Percentiles rank a stretch among this genome's conserved stretches.
These are phyloP conservation scores for Geum urbanum DNA, from an alignment of 306 rosid genomes.

Conservation along the genomic window DNA sequence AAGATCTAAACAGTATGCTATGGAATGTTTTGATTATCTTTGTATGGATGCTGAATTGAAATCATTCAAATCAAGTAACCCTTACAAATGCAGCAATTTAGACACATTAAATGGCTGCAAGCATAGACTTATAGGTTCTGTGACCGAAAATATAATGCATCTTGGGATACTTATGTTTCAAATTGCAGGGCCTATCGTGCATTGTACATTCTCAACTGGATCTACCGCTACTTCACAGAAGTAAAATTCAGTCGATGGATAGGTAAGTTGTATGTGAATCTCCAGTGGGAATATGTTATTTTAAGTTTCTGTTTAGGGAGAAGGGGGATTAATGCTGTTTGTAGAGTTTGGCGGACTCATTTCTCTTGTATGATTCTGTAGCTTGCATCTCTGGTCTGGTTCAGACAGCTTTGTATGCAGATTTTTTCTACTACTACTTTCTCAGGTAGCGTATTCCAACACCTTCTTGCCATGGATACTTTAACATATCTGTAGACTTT, in stretches of 20 bases:
- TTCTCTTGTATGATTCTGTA: conserved; percentile 31
- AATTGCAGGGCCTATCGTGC: conserved; percentile 89
- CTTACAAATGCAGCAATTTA: background rate
- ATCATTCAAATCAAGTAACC: background rate
- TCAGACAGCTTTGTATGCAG: conserved; percentile 92
- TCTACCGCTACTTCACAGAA: conserved; percentile 88
- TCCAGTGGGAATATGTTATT: conserved; percentile 1
- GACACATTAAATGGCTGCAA: background rate
- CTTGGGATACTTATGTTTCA: conserved; percentile 1
- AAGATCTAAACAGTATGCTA: background rate
- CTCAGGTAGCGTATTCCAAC: conserved; percentile 47
- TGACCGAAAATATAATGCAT: background rate
- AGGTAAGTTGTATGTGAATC: conserved; percentile 38
- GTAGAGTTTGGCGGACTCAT: conserved; percentile 11
- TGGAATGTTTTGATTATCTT: background rate
- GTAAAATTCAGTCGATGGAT: conserved; percentile 68
- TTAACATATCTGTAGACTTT: background rate
- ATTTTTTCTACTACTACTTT: conserved; percentile 95
- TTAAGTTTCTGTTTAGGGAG: background rate
- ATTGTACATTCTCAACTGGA: conserved; percentile 93
- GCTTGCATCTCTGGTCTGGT: conserved; percentile 79
- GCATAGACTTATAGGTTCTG: background rate
- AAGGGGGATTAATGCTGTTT: background rate
- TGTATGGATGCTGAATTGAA: background rate
- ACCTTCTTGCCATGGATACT: conserved; percentile 4